Conservation (phyloP, 306 rosid genomes). For the Spatholobus suberectus region DNA sequence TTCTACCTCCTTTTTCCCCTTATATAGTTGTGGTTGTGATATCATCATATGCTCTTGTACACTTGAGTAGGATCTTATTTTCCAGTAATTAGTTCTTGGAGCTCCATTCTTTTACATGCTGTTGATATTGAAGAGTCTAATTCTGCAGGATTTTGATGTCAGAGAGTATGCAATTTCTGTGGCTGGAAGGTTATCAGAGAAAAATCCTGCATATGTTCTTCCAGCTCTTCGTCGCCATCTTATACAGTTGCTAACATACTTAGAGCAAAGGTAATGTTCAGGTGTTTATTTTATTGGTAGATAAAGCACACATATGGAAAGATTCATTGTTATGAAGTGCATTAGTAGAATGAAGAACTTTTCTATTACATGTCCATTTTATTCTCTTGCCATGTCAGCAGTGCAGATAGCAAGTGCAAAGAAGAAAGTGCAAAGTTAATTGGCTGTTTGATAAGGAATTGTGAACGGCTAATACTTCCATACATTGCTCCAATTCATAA, state of each 20-base stretch:
- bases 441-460: constrained; percentile 94
- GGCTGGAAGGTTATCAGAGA: constrained; percentile 96
- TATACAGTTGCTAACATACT: constrained; percentile 86
- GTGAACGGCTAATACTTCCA: constrained; percentile 93
- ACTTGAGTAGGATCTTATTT: constrained; percentile 39
- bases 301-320: neutral
- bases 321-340: constrained; percentile 23
- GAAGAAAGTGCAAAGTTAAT: constrained; percentile 98
- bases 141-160: constrained; percentile 90
- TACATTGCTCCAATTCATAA: constrained; percentile 96
- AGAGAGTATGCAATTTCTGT: constrained; percentile 92
- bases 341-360: constrained; percentile 21
- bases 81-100: constrained; percentile 32
- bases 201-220: constrained; percentile 98
- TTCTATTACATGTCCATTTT: constrained; percentile 35
- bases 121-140: constrained; percentile 17
- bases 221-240: constrained; percentile 99
- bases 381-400: constrained; percentile 67
- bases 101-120: constrained; percentile 37
- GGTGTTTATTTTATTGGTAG: constrained; percentile 21
- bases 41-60: constrained; percentile 15
- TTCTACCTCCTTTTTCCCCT: constrained; percentile 1
- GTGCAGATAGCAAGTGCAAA: constrained; percentile 99
- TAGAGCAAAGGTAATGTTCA: constrained; percentile 86
- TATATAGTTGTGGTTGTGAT: neutral